These are phyloP conservation scores for Austropuccinia psidii DNA, from an alignment of 1,284 basidiomycete genomes.

Conservation along the genomic window DNA sequence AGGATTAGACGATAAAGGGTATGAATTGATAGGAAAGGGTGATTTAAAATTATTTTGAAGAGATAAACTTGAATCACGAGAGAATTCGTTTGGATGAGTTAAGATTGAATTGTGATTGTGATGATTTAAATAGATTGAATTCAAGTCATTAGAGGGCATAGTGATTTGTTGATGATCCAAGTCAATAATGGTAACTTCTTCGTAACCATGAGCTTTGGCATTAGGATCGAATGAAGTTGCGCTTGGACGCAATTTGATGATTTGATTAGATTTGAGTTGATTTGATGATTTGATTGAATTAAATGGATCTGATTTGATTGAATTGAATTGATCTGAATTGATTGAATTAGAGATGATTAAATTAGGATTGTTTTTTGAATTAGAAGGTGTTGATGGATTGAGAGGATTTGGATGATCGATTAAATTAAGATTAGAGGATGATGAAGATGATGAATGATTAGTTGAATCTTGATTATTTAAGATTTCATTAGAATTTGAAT, in stretches of 20 bases:
- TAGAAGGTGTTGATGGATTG: neutral
- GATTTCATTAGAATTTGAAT: neutral
- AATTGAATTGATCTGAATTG: neutral
- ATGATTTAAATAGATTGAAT: neutral
- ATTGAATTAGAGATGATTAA: neutral
- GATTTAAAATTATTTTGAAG: too few species aligned
- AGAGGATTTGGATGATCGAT: neutral
- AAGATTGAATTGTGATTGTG: neutral
- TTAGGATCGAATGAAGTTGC: conserved; percentile 30
- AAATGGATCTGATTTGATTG: neutral
- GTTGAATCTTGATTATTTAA: neutral
- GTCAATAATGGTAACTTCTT: conserved; percentile 36
- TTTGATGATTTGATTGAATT: neutral
- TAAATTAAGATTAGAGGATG: neutral
- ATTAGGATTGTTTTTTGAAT: neutral
- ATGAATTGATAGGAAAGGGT: too few species aligned
- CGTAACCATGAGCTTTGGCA: conserved; percentile 36
- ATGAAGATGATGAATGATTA: conserved; percentile 1
- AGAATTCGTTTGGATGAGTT: neutral
- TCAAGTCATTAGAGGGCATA: neutral
- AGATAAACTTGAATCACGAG: neutral
- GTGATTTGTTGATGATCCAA: conserved; percentile 23
- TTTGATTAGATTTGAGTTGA: neutral
- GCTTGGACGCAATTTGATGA: conserved; percentile 21
- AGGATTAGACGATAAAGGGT: too few species aligned